phyloP scores from a whole-genome alignment of 2,329 filamentous ascomycete genomes.

The Fusarium tanahbumbuense region DNA sequence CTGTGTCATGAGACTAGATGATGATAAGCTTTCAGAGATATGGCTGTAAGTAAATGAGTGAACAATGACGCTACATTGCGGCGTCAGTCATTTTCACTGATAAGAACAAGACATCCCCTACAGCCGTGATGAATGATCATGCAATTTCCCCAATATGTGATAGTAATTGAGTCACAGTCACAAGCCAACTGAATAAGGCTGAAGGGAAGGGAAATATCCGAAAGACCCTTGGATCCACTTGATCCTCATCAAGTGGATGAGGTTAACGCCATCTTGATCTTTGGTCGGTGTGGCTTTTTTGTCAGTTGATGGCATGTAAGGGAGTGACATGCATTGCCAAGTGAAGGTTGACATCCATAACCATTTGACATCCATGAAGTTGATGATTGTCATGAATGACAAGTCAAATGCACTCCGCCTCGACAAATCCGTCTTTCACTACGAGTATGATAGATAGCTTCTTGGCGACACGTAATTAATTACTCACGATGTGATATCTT shows the following conservation, averaged over 20 bases:
- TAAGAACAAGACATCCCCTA: not conserved
- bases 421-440: not conserved
- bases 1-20: constrained; percentile 18
- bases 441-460: not conserved
- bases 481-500: too few relatives aligned
- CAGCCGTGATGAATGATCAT: constrained; percentile 1
- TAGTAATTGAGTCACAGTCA: not conserved
- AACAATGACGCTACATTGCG: constrained; percentile 18
- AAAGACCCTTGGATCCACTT: not conserved
- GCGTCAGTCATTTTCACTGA: not conserved
- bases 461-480: not conserved
- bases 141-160: not conserved
- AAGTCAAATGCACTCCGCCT: not conserved
- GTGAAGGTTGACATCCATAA: not conserved
- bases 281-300: not conserved
- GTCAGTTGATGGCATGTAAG: not conserved
- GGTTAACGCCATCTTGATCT: not conserved
- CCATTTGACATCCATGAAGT: not conserved
- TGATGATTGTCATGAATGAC: not conserved
- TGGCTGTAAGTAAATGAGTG: not conserved
- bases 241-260: not conserved
- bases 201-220: not conserved
- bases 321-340: not conserved
- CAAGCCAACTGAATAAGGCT: not conserved
- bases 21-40: constrained; percentile 26